Conservation (phyloP, 106 monocot species). For the Acorus gramineus region DNA sequence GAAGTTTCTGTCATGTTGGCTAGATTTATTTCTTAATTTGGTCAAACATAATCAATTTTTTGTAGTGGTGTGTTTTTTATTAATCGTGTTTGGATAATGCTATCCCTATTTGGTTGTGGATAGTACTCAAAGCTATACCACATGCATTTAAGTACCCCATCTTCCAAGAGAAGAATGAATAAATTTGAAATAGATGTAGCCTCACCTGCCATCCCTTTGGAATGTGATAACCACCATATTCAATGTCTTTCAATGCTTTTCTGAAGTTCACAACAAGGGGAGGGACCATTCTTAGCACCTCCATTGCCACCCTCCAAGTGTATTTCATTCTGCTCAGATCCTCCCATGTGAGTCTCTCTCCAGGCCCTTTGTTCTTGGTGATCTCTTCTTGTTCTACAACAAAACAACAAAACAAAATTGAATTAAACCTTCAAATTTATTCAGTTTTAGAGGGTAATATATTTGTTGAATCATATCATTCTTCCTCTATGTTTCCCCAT, state of each 20-base stretch:
- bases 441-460: not conserved
- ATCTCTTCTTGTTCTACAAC: constrained; percentile 31
- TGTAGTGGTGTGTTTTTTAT: too few relatives aligned
- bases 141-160: too few relatives aligned
- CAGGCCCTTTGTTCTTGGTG: constrained; percentile 15
- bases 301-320: constrained; percentile 31
- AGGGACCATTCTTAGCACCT: constrained; percentile 27
- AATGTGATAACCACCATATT: constrained; percentile 22
- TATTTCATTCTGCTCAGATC: constrained; percentile 32
- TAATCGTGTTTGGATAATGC: too few relatives aligned
- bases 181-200: too few relatives aligned
- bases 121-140: too few relatives aligned
- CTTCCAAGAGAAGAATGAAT: too few relatives aligned
- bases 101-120: too few relatives aligned
- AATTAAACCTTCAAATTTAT: not conserved
- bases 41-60: too few relatives aligned
- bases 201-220: constrained; percentile 40
- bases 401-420: not conserved
- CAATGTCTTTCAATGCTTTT: constrained; percentile 13
- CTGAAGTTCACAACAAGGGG: constrained; percentile 29
- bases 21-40: too few relatives aligned
- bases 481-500: too few relatives aligned
- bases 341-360: constrained; percentile 27
- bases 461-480: not conserved
- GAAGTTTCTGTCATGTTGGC: too few relatives aligned